A percentile compares a stretch with the other conserved stretches of the same genome.
Evolutionary conservation across 1,139 yeast species (phyloP).

Genomic region (Wickerhamomyces sp.): DNA sequence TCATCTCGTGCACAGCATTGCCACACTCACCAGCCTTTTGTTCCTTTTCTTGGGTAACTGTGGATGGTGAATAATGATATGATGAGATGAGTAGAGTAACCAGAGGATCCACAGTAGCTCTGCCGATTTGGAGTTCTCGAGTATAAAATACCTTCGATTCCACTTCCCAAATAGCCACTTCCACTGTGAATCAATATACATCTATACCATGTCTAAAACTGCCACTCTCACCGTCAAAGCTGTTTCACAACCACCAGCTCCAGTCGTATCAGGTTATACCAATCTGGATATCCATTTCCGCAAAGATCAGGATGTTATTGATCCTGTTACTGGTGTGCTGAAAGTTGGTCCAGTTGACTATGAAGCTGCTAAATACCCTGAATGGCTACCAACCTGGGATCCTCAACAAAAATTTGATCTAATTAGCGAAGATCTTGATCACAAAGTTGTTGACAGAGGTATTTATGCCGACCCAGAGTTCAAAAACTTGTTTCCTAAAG

Average conservation of each 20-base stretch:
- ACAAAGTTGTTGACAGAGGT: conserved; percentile 44
- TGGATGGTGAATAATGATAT: too few relatives aligned
- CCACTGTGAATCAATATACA: too few relatives aligned
- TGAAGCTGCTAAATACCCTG: conserved; percentile 2
- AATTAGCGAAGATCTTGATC: conserved; percentile 39
- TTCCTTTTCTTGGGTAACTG: too few relatives aligned
- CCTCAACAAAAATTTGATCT: conserved; percentile 34
- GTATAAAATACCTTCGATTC: too few relatives aligned
- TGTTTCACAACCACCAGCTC: not conserved
- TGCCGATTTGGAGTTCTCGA: too few relatives aligned
- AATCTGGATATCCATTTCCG: conserved; percentile 23
- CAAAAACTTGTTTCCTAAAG: conserved; percentile 43
- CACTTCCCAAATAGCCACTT: too few relatives aligned
- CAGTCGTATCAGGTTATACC: conserved; percentile 12
- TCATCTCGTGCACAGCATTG: too few relatives aligned
- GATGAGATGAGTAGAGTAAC: too few relatives aligned
- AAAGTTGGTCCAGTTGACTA: conserved; percentile 6
- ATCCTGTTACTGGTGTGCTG: conserved; percentile 8
- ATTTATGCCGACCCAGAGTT: conserved; percentile 51
- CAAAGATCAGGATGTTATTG: conserved; percentile 19
- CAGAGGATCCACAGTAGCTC: not conserved
- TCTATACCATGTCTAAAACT: conserved; percentile 3
- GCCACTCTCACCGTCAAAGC: conserved; percentile 13
- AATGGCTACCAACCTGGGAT: conserved; percentile 46
- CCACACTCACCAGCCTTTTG: too few relatives aligned